These are phyloP conservation scores for Fraxinus latifolia DNA, from an alignment of 305 asterid genomes.

Conservation along the genomic window DNA sequence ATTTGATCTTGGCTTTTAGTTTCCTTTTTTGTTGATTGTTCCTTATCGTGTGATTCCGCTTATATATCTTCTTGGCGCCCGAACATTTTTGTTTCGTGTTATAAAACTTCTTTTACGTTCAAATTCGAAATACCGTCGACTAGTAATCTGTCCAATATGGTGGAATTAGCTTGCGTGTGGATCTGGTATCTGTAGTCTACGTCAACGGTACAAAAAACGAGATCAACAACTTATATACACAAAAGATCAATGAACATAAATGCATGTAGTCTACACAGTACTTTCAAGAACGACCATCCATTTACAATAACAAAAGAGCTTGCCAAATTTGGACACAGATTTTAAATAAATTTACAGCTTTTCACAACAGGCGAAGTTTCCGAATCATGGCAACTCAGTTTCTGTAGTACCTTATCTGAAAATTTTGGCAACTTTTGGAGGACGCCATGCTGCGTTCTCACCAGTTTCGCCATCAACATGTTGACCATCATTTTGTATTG, in stretches of 20 bases:
- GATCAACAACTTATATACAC: not conserved
- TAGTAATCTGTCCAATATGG: not conserved
- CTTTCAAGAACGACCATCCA: conserved; percentile 13
- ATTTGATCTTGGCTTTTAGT: not conserved
- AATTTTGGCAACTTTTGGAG: conserved; percentile 65
- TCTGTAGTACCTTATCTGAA: conserved; percentile 44
- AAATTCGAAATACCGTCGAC: too few species aligned
- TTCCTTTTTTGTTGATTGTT: not conserved
- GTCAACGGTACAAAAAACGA: not conserved
- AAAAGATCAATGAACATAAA: not conserved
- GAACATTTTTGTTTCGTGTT: too few species aligned
- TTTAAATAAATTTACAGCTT: conserved; percentile 19
- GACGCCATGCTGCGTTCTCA: conserved; percentile 54
- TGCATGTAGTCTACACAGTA: not conserved
- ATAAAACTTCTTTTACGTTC: too few species aligned
- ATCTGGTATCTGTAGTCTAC: not conserved
- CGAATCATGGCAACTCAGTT: conserved; percentile 18
- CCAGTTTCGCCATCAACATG: conserved; percentile 37
- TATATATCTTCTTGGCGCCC: too few species aligned
- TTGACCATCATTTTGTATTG: conserved; percentile 35
- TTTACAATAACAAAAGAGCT: conserved; percentile 26
- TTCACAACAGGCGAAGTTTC: not conserved
- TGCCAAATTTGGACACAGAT: conserved; percentile 1
- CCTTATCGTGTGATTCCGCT: not conserved
- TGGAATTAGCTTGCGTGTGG: not conserved